phyloP scores from a whole-genome alignment of 2,329 filamentous ascomycete genomes.

The Aspergillus sp. region DNA sequence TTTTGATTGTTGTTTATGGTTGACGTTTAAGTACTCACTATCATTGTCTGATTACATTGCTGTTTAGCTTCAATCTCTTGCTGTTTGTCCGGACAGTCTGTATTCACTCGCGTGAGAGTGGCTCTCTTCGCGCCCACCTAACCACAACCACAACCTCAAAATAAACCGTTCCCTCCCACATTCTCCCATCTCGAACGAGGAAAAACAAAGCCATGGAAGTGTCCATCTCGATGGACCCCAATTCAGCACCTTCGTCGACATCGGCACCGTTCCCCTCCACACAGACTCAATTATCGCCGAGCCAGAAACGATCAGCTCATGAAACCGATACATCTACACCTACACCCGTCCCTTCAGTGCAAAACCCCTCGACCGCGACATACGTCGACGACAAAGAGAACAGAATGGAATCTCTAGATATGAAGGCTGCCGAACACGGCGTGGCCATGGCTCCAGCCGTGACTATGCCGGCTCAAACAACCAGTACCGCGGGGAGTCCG shows the following conservation, averaged over 20 bases:
- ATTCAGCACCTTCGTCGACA: background rate
- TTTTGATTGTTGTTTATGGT: background rate
- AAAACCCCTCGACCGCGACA: background rate
- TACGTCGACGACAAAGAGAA: conserved; percentile 12
- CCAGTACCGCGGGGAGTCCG: background rate
- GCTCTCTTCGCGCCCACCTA: background rate
- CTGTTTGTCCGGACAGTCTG: too few species aligned
- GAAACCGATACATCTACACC: background rate
- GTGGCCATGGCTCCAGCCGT: background rate
- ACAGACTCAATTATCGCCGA: background rate
- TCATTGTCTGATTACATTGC: background rate
- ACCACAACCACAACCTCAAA: background rate
- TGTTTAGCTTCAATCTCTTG: background rate
- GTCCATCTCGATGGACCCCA: conserved; percentile 1
- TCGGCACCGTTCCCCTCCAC: background rate
- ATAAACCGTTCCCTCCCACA: background rate
- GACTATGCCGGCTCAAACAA: background rate
- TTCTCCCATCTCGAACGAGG: background rate
- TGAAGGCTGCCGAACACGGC: background rate
- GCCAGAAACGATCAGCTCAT: background rate
- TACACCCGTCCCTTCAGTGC: background rate
- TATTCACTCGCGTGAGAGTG: background rate
- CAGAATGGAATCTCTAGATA: background rate
- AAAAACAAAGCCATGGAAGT: background rate
- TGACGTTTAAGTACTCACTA: background rate